Evolutionary conservation across 2,329 filamentous ascomycete genomes (phyloP), one percentile per base, ranked within the genome.

Genomic region (Hysterium pulicare): DNA sequence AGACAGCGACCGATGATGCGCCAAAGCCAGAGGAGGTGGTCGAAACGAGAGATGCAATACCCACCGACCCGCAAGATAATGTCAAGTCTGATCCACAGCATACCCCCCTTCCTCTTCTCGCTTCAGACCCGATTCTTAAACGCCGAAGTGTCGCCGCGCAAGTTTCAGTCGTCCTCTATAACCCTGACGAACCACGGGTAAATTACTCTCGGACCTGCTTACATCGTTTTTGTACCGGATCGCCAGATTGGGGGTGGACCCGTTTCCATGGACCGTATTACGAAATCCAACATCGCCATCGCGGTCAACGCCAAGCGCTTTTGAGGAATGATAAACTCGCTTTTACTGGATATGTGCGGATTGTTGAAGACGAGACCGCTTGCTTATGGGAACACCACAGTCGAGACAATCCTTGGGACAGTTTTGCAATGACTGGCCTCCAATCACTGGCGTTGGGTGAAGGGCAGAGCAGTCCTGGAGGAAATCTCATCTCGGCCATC

Each of bases 241-340:
- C 77, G 32, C 62, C 79, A 10, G 81, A 84, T 51, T 82, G 79
- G 74, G 81, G 81, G 2, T 83, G 79, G 79, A 79, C 77, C 24
- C 75, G 79, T 44, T 83, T 82, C 57, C 74, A 77, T 51, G 75
- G 74, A 5, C 77, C 77, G 4, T 78, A 77, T 64, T 75, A 78
- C 46, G 71, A 81, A 33, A 78, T 83, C 38, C 73, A 79, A 38
- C 61, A 69, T 24, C 77, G 81, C n/a, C 71, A 75, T 44, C 76
- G 74, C 41, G 72, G 73, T 23, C 77, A 82, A 54, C 74, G 78
- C 24, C 74, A 79, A 54, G 74, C 81, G 8, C 67, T 84, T 7
- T 68, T 84, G 16, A 77, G 74, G 24, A 70, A 81, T 48, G 81
- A 84, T 54, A 81, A 77, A 30, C 71, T 84, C 33, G 73, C 78